Percentiles rank a stretch among this genome's conserved stretches.
Evolutionary conservation across 805 yeast genomes (phyloP).

Genomic region (Nakazawaea laoshanensis): DNA sequence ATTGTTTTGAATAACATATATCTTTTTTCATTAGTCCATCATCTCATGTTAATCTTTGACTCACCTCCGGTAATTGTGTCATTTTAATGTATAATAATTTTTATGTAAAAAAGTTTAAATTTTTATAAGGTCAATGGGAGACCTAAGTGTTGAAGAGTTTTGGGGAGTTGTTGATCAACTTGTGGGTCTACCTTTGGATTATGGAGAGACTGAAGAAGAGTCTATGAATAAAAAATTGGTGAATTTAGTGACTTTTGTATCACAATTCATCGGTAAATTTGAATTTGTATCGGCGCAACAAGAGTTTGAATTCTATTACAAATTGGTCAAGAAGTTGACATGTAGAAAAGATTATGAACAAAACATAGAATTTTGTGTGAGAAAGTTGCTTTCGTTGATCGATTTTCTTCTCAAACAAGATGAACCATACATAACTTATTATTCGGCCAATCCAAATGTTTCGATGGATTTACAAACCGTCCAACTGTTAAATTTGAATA

Average conservation of each 20-base stretch:
- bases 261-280: conserved; percentile 9
- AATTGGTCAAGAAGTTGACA: conserved; percentile 18
- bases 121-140: too few species aligned
- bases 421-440: conserved; percentile 12
- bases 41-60: conserved; percentile 8
- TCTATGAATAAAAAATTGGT: conserved; percentile 26
- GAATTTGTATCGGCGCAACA: conserved; percentile 19
- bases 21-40: conserved; percentile 20
- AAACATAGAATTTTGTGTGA: conserved; percentile 34
- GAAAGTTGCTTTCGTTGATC: conserved; percentile 39
- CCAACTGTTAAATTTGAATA: conserved; percentile 16
- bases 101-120: too few species aligned
- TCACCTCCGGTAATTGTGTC: conserved; percentile 20
- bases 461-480: conserved; percentile 4
- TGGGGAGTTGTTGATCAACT: conserved; percentile 24
- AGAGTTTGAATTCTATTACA: conserved; percentile 17
- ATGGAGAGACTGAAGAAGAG: conserved; percentile 15
- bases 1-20: conserved; percentile 39
- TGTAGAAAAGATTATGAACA: conserved; percentile 22
- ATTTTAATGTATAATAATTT: conserved; percentile 5
- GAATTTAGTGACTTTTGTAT: conserved; percentile 21
- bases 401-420: conserved; percentile 21
- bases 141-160: conserved; percentile 20
- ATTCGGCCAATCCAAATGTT: conserved; percentile 10
- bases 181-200: conserved; percentile 15